Evolutionary conservation across 2,329 filamentous ascomycete genomes (phyloP), one percentile per base, ranked within the genome.

Genomic region (Calonectria honghensis): DNA sequence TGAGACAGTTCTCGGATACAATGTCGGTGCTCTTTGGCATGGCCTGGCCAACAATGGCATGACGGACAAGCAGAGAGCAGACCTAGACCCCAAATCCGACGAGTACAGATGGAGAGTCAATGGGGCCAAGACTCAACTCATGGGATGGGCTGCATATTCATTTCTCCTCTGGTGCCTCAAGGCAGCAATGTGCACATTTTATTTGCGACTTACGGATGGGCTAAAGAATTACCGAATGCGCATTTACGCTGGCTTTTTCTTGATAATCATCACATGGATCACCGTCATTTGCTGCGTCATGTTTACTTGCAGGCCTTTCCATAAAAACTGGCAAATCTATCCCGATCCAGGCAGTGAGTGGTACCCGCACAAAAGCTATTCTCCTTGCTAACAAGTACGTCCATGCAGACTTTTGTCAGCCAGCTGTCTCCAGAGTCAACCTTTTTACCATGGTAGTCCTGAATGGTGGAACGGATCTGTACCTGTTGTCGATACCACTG

Each of bases 321-420:
- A 84, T 27, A 86, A 86, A 52, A 89, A 90, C 76, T 92, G 90
- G 89, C 89, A 92, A 79, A 90, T 92, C 50, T 83, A 88, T 67
- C 90, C 90, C 4, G 80, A 92, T 48, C 90, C 90, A 7, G 90
- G 90, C 6, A 87, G 88, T 90, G 80, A 78, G 88, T 85, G 41
- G 27, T 32, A 6, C 29, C 29, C 29, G 6, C 37, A 7, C 24
- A 9, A 20, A 11, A 4, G 5, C 4, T 11, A 37, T 18, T 6
- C 3, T 16, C 24, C 29, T 41, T 68, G 2, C 51, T 68, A n/a
- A 68, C 24, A 13, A 7, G 48, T 32, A 7, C 3, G 6, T 7
- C 18, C 3, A 18, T 48, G n/a, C 35, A 69, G 82, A 84, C 66
- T 73, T 69, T 35, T 86, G 85, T 77, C 82, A 86, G 41, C 84